Base-by-base conservation (phyloP, 2,329 filamentous ascomycete species). In the Aspergillus sp. region DNA sequence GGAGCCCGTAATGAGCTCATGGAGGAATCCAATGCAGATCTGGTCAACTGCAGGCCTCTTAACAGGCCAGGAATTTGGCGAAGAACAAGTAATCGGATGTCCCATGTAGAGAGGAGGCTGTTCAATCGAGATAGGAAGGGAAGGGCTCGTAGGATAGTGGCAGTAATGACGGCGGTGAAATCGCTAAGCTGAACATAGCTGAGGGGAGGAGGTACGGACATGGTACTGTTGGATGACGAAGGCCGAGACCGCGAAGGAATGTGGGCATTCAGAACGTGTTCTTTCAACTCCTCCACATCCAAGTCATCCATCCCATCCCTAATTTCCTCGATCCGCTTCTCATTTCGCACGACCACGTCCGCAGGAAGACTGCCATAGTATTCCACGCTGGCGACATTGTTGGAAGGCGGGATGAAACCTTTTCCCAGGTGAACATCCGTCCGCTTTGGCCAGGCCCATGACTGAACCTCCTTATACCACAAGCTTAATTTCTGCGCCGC, bases 141-240 rank as follows among this genome's bases (percentile, higher is more conserved):
- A 13, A 98, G 75, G 4, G 89, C 82, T 60, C 93, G 88, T n/a
- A 98, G 70, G 12, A 95, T 86, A 30, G 91, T 95, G 27, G 90
- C 88, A 1, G 93, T 96, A 44, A 97, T 79, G 37, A 97, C 78
- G 26, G 91, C 88, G 7, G 89, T 90, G 57, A 95, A 82, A 64
- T 97, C 93, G 56, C 93, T 90, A 74, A 97, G 81, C 48, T 79
- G 83, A 49, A 78, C 79, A 65, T 87, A 87, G 34, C 73, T 66
- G 43, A 67, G 59, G 42, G 64, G 59, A 34, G 62, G 59, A 43
- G 60, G 63, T 60, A 61, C 67, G 39, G 72, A 75, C 11, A 68
- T 62, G 34, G 69, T 60, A 49, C 68, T 62, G 59, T 70, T 55
- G 54, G 70, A 54, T 60, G 72, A 59, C 61, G 66, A 56, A 64